Base-by-base conservation (phyloP, 1,139 yeast genomes). In the Suhomyces maxii region DNA sequence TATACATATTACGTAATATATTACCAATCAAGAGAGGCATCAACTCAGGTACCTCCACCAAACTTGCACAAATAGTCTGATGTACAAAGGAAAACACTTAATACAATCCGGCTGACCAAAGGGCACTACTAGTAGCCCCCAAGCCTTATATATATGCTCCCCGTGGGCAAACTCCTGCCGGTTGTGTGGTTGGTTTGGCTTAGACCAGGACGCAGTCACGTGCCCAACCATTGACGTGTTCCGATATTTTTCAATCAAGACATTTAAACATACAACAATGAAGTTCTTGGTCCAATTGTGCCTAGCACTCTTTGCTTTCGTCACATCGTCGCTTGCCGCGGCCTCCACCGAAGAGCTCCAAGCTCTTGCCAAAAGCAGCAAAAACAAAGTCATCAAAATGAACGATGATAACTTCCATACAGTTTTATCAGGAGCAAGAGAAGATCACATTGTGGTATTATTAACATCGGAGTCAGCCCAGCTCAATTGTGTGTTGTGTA, bases 401-500 rank as follows among this genome's bases (percentile, higher is more conserved):
- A 83, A 79, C 36, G 93, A 86, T 57, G 68, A 65, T 42, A 86
- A 84, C 59, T 87, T 76, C 61, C 76, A 80, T 53, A 65, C 69
- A 34, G 64, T 86, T 30, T 73, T 90, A 49, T 70, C 71, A 30
- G 90, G 91, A 2, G 84, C 84, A 26, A 77, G 93, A 58, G 90
- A 89, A 58, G 84, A 81, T 63, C 79, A 86, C 41, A 59, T 88
- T 14, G 76, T 88, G 26, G 65, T 84, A 37, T 73, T 86, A 45
- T 69, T 93, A 55, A 87, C 97, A 0, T 90, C 97, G 2, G 79
- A 84, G 13, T 77, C 83, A 34, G 73, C 89, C 0, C 82, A 82
- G 55, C 79, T 89, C 61, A 89, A 89, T 33, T 93, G 99, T 69
- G 73, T 75, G 2, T 73, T 89, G 50, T 93, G 99, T 74, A 59